A percentile compares a stretch with the other conserved stretches of the same genome.
Evolutionary conservation across 2,329 filamentous ascomycete species (phyloP).

Genomic region (Aspergillus brunneoviolaceus): DNA sequence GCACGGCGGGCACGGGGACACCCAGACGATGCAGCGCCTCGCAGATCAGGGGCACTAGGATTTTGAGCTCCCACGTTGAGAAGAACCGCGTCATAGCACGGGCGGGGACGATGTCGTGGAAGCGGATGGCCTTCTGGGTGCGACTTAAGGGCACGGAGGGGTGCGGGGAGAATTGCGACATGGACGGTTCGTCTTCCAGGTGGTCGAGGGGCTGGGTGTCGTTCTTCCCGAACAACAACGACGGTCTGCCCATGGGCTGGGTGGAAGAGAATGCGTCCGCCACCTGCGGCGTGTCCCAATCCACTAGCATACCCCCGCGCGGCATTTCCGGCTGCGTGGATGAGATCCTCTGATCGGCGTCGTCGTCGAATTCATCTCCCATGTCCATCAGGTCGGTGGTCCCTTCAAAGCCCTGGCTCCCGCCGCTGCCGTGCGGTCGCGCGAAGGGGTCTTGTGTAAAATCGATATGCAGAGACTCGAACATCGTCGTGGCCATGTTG

Average conservation of each 20-base stretch:
- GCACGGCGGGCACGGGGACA: conserved; percentile 63
- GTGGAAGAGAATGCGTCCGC: conserved; percentile 44
- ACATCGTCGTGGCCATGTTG: conserved; percentile 88
- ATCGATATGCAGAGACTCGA: conserved; percentile 86
- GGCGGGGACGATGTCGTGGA: conserved; percentile 85
- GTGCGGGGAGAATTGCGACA: conserved; percentile 77
- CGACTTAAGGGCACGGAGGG: conserved; percentile 78
- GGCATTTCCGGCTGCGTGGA: conserved; percentile 85
- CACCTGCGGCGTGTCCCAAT: conserved; percentile 79
- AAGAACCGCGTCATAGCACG: conserved; percentile 91
- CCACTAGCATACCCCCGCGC: conserved; percentile 72
- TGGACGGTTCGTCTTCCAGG: conserved; percentile 80
- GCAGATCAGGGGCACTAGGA: conserved; percentile 76
- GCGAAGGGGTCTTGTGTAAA: conserved; percentile 68
- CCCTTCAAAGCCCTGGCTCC: conserved; percentile 48
- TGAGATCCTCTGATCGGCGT: conserved; percentile 56
- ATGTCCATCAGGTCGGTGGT: conserved; percentile 67
- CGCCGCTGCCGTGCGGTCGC: conserved; percentile 35
- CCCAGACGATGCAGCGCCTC: conserved; percentile 83
- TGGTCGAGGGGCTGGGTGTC: conserved; percentile 55
- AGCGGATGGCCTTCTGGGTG: conserved; percentile 84
- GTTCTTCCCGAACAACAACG: conserved; percentile 36
- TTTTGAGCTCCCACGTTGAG: conserved; percentile 71
- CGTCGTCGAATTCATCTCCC: conserved; percentile 37
- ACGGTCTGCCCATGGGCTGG: conserved; percentile 45